A percentile compares a stretch with the other conserved stretches of the same genome.
Conservation (phyloP, 108 stramenopile genomes). For the Bacterosira constricta region DNA sequence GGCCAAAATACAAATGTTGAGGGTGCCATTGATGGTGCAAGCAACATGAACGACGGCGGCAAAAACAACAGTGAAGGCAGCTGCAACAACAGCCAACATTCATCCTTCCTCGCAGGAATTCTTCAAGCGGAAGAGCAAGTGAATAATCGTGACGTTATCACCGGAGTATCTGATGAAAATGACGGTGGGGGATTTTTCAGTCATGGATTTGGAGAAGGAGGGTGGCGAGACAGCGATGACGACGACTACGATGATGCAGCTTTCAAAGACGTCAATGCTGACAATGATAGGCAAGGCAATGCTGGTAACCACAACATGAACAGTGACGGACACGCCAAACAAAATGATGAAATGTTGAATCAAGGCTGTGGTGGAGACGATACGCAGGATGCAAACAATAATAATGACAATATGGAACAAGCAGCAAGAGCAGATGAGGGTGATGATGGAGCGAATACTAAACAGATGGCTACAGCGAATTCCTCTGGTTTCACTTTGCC, state of each 20-base stretch:
- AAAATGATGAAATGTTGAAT: too few relatives aligned
- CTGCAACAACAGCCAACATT: neutral
- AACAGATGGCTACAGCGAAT: neutral
- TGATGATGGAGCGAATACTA: neutral
- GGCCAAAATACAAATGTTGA: too few relatives aligned
- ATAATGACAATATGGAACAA: neutral
- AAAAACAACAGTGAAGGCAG: neutral
- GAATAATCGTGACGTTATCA: neutral
- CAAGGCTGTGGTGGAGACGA: too few relatives aligned
- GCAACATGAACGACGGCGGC: neutral
- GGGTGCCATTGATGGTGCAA: too few relatives aligned
- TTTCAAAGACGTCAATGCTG: too few relatives aligned
- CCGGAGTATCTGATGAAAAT: neutral
- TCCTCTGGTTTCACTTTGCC: slow-evolving; percentile 24
- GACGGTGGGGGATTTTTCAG: neutral
- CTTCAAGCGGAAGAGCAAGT: slow-evolving; percentile 5
- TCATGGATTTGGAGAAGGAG: neutral
- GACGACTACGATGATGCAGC: neutral
- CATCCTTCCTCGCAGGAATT: slow-evolving; percentile 6
- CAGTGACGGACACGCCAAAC: neutral
- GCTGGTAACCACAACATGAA: neutral
- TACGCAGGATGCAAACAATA: neutral
- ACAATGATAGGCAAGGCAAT: neutral
- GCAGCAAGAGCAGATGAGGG: neutral
- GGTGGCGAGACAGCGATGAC: neutral